These are phyloP conservation scores for Claviceps sp. DNA, from an alignment of 2,329 filamentous ascomycete species.

Conservation along the genomic window DNA sequence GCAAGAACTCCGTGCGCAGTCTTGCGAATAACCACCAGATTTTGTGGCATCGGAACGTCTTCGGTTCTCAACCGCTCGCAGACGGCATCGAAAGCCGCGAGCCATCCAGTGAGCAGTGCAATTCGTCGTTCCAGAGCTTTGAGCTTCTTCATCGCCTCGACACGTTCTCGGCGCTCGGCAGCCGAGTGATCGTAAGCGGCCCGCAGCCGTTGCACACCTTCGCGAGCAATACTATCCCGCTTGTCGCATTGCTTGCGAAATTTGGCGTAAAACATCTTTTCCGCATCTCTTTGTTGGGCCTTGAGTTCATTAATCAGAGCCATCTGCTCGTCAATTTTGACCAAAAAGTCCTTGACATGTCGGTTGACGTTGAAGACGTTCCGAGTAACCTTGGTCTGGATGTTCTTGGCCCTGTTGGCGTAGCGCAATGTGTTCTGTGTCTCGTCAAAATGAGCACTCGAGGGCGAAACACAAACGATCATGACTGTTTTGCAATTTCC, in stretches of 20 bases:
- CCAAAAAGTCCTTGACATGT: constrained; percentile 96
- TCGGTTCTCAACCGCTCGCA: constrained; percentile 45
- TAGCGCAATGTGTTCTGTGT: constrained; percentile 97
- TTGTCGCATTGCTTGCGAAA: constrained; percentile 87
- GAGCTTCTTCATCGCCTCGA: constrained; percentile 67
- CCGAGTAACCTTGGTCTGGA: constrained; percentile 97
- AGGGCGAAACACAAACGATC: constrained; percentile 97
- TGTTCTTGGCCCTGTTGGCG: constrained; percentile 96
- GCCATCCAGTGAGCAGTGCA: constrained; percentile 76
- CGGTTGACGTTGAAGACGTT: constrained; percentile 99
- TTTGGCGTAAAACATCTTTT: constrained; percentile 69
- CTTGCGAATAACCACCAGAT: constrained; percentile 65
- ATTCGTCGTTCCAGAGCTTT: constrained; percentile 77
- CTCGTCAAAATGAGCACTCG: constrained; percentile 93
- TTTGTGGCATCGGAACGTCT: constrained; percentile 48
- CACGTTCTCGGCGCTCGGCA: constrained; percentile 64
- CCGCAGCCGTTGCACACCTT: constrained; percentile 69
- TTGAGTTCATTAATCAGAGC: constrained; percentile 92
- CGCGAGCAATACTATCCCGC: constrained; percentile 58
- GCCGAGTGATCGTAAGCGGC: constrained; percentile 71
- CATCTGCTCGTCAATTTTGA: constrained; percentile 98
- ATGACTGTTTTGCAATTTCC: constrained; percentile 99
- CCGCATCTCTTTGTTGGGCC: constrained; percentile 81
- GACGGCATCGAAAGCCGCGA: constrained; percentile 76
- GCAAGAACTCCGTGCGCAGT: constrained; percentile 78